A percentile compares a stretch with the other conserved stretches of the same genome.
Evolutionary conservation across 176 grass and related monocot genomes (phyloP).

Genomic region (Tuctoria greenei): DNA sequence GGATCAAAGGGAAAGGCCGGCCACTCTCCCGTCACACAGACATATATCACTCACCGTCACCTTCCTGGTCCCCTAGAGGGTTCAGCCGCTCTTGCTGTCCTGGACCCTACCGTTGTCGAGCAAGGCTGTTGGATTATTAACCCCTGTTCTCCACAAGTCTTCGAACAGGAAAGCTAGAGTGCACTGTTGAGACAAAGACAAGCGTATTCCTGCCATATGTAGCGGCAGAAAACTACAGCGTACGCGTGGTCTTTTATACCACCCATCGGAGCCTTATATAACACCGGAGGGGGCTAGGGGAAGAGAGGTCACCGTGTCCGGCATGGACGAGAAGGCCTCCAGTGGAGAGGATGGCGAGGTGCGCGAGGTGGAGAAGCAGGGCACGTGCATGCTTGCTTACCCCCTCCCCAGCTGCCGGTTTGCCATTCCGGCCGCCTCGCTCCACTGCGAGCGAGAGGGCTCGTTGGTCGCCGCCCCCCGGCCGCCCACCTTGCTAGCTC

Average conservation of each 20-base stretch:
- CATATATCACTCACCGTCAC: conserved; percentile 19
- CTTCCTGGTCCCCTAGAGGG: conserved; percentile 5
- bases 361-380: conserved; percentile 69
- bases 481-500: too few relatives aligned
- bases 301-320: not conserved
- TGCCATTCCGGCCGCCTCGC: conserved; percentile 9
- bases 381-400: conserved; percentile 41
- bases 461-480: too few relatives aligned
- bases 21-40: not conserved
- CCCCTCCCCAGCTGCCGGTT: not conserved
- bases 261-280: conserved; percentile 20
- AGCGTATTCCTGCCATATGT: not conserved
- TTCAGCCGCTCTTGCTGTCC: not conserved
- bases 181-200: not conserved
- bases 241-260: not conserved
- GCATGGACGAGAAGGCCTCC: not conserved
- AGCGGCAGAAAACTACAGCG: not conserved
- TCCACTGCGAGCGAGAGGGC: too few relatives aligned
- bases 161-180: not conserved
- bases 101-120: conserved; percentile 23
- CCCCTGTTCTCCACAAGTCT: not conserved
- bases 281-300: not conserved
- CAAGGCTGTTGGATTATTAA: conserved; percentile 15
- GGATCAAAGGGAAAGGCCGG: not conserved
- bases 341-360: conserved; percentile 35